Evolutionary conservation across 352 stramenopile genomes (phyloP), one percentile per base, ranked within the genome.

Genomic region (Sclerospora graminicola): DNA sequence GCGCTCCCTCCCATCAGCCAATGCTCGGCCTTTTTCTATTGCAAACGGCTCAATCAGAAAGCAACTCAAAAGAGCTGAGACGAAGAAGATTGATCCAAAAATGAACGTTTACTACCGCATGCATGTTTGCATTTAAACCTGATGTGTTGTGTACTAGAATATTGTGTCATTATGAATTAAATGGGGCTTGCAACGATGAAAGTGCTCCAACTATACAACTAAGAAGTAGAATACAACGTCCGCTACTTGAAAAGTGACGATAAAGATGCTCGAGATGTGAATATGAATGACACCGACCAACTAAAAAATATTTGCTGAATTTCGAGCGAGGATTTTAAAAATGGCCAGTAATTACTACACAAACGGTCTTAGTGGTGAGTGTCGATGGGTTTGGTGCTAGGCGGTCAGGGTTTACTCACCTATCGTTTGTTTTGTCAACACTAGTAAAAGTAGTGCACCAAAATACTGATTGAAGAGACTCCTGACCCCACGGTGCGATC

Each of bases 101-200:
- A 76, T 76, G 71, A 82, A 64, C 30, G 68, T 60, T 23, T 2
- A n/a, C n/a, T n/a, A n/a, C n/a, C n/a, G n/a, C n/a, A n/a, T n/a
- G n/a, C n/a, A n/a, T n/a, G n/a, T n/a, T n/a, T n/a, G n/a, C n/a
- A n/a, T n/a, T n/a, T 51, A 50, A 61, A 31, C 10, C 13, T 29
- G 14, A 26, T 9, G 5, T 48, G 16, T 40, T 41, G 15, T 18
- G 30, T 35, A 19, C 16, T 40, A 89, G 78, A 48, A 60, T 81
- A 18, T 33, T 86, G 26, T 89, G 78, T 46, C 63, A 78, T 19
- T 89, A 71, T 43, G 78, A 89, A 20, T 50, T 87, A 26, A 82
- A 77, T 31, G 78, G 78, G 5, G 65, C 81, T 21, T 89, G 78
- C 56, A 87, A 87, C 23, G 78, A 89, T 30, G 54, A 66, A 83